Conservation (phyloP, 371 early-diverging fungal species). For the Mucor racemosus region DNA sequence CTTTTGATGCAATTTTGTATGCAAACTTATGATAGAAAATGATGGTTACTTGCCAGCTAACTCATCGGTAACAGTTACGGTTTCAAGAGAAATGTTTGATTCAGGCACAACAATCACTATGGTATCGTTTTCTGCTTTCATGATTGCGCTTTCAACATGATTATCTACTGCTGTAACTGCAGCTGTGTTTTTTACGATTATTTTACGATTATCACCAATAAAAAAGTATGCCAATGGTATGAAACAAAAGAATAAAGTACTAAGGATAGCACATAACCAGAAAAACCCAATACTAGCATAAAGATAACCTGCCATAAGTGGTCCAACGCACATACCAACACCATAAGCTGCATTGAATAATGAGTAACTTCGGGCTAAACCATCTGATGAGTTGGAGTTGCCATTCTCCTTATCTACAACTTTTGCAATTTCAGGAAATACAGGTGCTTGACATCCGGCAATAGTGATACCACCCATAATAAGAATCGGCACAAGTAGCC, state of each 20-base stretch:
- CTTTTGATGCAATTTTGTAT: not conserved
- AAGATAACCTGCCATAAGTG: conserved; percentile 28
- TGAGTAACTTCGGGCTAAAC: conserved; percentile 47
- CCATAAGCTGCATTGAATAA: conserved; percentile 53
- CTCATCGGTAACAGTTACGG: not conserved
- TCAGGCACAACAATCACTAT: not conserved
- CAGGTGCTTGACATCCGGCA: conserved; percentile 49
- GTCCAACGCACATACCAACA: conserved; percentile 39
- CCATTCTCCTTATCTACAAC: conserved; percentile 43
- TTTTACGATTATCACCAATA: conserved; percentile 28
- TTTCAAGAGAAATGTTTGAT: not conserved
- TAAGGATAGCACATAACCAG: conserved; percentile 31
- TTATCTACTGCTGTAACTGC: not conserved
- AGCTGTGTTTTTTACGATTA: conserved; percentile 6
- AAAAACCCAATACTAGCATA: conserved; percentile 34
- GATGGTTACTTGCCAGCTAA: not conserved
- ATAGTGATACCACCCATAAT: conserved; percentile 40
- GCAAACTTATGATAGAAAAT: not conserved
- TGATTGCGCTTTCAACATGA: not conserved
- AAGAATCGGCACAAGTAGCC: conserved; percentile 38
- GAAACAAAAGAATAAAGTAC: conserved; percentile 34
- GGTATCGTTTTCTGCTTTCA: not conserved
- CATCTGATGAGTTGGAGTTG: conserved; percentile 29
- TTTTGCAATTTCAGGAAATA: conserved; percentile 49
- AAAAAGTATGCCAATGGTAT: conserved; percentile 45